These are phyloP conservation scores for Tephrocybe sp. DNA, from an alignment of 768 basidiomycete genomes.

Conservation along the genomic window DNA sequence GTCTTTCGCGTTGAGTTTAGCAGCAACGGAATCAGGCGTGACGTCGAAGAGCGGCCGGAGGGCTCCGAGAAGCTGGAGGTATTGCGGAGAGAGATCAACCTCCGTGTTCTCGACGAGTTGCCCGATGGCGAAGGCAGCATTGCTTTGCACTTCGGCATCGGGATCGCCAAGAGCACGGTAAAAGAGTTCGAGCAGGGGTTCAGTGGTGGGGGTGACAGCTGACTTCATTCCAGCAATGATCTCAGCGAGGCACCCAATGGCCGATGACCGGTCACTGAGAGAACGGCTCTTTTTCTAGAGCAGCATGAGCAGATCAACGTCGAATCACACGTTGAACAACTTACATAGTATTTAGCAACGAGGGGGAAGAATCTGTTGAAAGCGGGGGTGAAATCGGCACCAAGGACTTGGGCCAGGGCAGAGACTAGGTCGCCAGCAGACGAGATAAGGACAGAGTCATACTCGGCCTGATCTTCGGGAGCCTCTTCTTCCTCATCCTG, in stretches of 20 bases:
- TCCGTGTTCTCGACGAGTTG: conserved; percentile 87
- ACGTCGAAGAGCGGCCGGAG: conserved; percentile 83
- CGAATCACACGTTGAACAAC: conserved; percentile 27
- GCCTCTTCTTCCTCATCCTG: conserved; percentile 86
- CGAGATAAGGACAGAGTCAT: conserved; percentile 93
- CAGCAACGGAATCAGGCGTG: conserved; percentile 56
- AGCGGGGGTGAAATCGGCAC: conserved; percentile 76
- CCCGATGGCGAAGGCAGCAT: conserved; percentile 93
- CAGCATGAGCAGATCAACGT: neutral
- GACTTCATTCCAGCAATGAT: conserved; percentile 91
- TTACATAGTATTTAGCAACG: conserved; percentile 89
- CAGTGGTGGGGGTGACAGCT: conserved; percentile 82
- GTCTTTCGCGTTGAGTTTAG: conserved; percentile 84
- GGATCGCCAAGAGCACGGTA: conserved; percentile 78
- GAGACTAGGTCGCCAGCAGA: conserved; percentile 94
- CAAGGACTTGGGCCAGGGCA: conserved; percentile 82
- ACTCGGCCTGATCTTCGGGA: conserved; percentile 90
- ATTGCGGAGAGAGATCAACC: conserved; percentile 80
- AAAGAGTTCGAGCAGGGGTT: conserved; percentile 81
- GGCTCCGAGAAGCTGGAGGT: conserved; percentile 71
- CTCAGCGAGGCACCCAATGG: conserved; percentile 93
- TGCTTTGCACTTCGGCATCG: conserved; percentile 94
- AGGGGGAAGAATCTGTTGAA: conserved; percentile 88
- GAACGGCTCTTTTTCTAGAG: conserved; percentile 81
- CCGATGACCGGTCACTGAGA: conserved; percentile 87